Conservation (phyloP, 352 stramenopile genomes). For the Phytophthora vignae region DNA sequence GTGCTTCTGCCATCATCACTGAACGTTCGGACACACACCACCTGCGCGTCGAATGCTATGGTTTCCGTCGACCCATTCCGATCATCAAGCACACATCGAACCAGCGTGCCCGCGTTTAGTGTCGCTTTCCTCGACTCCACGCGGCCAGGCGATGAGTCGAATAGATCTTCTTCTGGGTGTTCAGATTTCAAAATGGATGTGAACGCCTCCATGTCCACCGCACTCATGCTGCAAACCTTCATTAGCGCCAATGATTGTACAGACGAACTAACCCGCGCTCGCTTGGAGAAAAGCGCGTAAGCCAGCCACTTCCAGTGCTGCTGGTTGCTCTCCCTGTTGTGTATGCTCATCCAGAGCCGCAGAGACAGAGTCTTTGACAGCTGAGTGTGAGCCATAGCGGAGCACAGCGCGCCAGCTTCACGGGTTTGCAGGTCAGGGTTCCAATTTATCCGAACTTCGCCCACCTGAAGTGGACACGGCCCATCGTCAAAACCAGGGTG, state of each 20-base stretch:
- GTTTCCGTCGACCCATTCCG: neutral
- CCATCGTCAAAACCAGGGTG: neutral
- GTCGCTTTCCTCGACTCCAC: neutral
- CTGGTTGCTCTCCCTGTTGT: neutral
- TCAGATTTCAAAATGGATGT: neutral
- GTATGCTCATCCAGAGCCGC: neutral
- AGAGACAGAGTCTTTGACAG: neutral
- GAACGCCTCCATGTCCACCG: neutral
- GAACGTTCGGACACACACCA: neutral
- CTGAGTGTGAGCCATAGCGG: neutral
- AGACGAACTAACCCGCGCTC: neutral
- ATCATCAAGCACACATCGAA: neutral
- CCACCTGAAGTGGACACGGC: neutral
- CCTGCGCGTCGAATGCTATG: neutral
- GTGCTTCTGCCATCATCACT: neutral
- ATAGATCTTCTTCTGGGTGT: neutral
- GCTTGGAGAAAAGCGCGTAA: neutral
- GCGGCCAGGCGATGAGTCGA: neutral
- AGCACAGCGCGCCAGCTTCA: neutral
- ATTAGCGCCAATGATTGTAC: neutral
- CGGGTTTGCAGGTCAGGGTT: neutral
- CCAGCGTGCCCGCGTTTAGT: neutral
- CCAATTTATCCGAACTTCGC: neutral
- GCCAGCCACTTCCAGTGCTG: neutral
- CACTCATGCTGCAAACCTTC: neutral